Evolutionary conservation across 495 filamentous ascomycete species (phyloP).

Genomic region (Aspergillus avenaceus): DNA sequence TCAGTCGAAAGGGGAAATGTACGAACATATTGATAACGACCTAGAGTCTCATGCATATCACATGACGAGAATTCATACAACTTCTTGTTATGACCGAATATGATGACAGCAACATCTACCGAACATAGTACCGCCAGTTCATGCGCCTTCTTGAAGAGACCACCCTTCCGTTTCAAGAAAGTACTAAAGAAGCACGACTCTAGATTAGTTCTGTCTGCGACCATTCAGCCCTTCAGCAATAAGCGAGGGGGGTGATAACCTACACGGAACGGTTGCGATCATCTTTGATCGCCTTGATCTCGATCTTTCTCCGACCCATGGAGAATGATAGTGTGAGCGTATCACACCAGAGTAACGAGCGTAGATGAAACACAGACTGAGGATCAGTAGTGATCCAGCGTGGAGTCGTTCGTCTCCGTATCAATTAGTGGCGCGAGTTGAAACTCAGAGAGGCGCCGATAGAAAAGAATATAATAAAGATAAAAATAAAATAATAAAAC

Average conservation of each 20-base stretch:
- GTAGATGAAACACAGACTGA: slow-evolving; percentile 3
- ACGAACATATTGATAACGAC: slow-evolving; percentile 84
- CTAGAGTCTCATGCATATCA: slow-evolving; percentile 86
- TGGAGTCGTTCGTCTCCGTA: slow-evolving; percentile 8
- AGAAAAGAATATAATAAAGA: slow-evolving; percentile 5
- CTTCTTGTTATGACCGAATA: slow-evolving; percentile 97
- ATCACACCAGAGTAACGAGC: slow-evolving; percentile 7
- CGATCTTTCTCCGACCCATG: slow-evolving; percentile 80
- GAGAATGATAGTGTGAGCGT: slow-evolving; percentile 13
- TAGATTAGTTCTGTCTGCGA: background rate
- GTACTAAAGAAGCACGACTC: slow-evolving; percentile 55
- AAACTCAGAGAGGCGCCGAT: slow-evolving; percentile 10
- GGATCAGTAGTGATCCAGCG: slow-evolving; percentile 1
- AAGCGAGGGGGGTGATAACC: slow-evolving; percentile 45
- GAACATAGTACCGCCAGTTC: slow-evolving; percentile 97
- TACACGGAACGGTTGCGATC: slow-evolving; percentile 98
- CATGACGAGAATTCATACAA: slow-evolving; percentile 94
- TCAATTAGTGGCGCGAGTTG: slow-evolving; percentile 13
- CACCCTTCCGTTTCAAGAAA: slow-evolving; percentile 97
- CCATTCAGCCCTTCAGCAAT: slow-evolving; percentile 4
- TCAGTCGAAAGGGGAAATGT: slow-evolving; percentile 5
- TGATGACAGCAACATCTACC: slow-evolving; percentile 97
- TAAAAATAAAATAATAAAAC: background rate
- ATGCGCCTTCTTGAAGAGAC: slow-evolving; percentile 98
- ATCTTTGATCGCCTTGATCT: slow-evolving; percentile 99